A percentile compares a stretch with the other conserved stretches of the same genome.
Conservation (phyloP, 176 grass and related monocot species). For the Raddia distichophylla region DNA sequence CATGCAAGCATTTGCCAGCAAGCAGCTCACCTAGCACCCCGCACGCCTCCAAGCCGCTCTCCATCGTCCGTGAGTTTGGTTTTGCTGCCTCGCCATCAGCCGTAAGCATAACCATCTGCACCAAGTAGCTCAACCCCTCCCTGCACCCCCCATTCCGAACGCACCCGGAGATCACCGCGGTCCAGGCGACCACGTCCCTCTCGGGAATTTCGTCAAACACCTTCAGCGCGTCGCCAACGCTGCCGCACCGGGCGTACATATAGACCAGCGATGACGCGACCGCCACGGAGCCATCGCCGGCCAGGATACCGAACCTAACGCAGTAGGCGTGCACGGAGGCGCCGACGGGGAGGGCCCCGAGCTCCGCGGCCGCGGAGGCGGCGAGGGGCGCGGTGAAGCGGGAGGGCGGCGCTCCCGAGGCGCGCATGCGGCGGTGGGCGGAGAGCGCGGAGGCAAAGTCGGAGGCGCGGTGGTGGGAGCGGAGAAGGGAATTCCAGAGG, state of each 20-base stretch:
- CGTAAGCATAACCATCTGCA: constrained; percentile 43
- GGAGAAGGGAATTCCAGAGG: constrained; percentile 77
- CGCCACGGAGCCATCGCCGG: constrained; percentile 44
- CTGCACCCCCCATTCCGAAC: constrained; percentile 53
- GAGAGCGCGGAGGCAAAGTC: constrained; percentile 45
- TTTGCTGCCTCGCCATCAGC: constrained; percentile 13
- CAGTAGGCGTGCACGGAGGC: constrained; percentile 58
- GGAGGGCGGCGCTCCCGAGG: constrained; percentile 48
- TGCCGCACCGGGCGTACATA: constrained; percentile 61
- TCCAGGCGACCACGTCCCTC: constrained; percentile 76
- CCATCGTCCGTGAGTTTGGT: constrained; percentile 67
- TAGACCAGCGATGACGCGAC: constrained; percentile 71
- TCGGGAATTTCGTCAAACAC: constrained; percentile 72
- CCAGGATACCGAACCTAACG: constrained; percentile 57
- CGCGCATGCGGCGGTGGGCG: constrained; percentile 51
- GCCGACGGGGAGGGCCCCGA: constrained; percentile 45
- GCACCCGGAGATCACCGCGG: constrained; percentile 64
- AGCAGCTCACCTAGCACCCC: constrained; percentile 45
- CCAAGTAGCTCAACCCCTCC: constrained; percentile 44
- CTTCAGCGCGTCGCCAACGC: constrained; percentile 39
- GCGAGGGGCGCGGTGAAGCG: constrained; percentile 65
- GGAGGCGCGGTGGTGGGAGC: constrained; percentile 49
- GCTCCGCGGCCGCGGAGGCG: constrained; percentile 61
- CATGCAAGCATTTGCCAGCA: constrained; percentile 63
- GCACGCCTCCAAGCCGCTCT: constrained; percentile 62